Percentiles rank a stretch among this genome's conserved stretches.
Evolutionary conservation across 345 rosid species (phyloP).

Genomic region (Corchorus capsularis): DNA sequence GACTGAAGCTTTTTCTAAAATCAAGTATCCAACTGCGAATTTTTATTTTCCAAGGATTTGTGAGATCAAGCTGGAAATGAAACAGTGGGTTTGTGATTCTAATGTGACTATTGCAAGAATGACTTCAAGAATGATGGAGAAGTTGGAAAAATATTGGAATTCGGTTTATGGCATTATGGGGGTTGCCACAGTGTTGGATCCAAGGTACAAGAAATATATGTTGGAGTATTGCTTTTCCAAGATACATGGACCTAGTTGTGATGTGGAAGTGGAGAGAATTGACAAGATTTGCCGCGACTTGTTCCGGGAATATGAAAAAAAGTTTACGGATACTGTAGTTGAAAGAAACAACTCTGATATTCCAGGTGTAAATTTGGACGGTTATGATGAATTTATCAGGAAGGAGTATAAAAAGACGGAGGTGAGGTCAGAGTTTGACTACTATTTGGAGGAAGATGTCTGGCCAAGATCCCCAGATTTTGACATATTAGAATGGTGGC

Average conservation of each 20-base stretch:
- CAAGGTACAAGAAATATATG: background rate
- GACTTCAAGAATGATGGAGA: background rate
- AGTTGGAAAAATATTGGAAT: background rate
- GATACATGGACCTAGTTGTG: background rate
- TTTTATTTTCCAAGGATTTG: background rate
- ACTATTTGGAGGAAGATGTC: no score
- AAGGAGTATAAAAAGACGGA: no score
- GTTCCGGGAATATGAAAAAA: background rate
- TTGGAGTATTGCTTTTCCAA: background rate
- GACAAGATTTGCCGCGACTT: background rate
- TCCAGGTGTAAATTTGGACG: no score
- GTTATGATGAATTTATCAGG: no score
- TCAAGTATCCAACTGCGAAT: background rate
- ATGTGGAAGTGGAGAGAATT: background rate
- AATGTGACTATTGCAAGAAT: background rate
- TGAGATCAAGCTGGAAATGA: background rate
- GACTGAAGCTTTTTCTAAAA: conserved; percentile 8
- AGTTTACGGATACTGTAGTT: background rate
- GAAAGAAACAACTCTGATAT: background rate
- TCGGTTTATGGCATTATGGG: background rate
- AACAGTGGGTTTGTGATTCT: background rate
- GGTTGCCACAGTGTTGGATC: background rate
- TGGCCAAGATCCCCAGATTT: no score
- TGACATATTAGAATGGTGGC: no score
- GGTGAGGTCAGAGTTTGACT: no score